Evolutionary conservation across 441 rosid genomes (phyloP).

Genomic region (Gossypium davidsonii): DNA sequence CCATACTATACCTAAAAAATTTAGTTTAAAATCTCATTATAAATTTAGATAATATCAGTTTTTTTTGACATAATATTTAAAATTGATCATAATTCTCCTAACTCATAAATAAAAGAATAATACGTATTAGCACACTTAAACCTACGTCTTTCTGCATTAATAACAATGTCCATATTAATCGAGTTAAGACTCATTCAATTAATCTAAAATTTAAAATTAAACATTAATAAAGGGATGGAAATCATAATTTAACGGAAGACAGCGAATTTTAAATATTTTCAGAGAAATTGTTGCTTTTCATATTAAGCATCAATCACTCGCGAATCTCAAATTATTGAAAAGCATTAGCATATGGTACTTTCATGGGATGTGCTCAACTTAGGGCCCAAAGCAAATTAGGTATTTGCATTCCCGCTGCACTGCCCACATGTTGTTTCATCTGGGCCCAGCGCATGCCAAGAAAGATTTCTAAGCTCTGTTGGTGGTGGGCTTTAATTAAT

Average conservation of each 20-base stretch:
- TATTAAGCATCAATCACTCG: background rate
- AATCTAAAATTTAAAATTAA: too few species aligned
- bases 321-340: background rate
- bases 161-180: accelerated
- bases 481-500: background rate
- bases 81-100: too few species aligned
- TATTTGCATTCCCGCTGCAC: background rate
- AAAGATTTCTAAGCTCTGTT: background rate
- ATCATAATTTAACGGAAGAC: too few species aligned
- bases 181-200: too few species aligned
- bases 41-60: too few species aligned
- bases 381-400: background rate
- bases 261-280: background rate
- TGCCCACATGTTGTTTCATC: background rate
- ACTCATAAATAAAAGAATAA: too few species aligned
- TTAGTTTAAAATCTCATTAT: too few species aligned
- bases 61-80: too few species aligned
- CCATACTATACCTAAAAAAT: too few species aligned
- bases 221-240: too few species aligned
- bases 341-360: background rate
- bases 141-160: accelerated
- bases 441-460: background rate
- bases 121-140: too few species aligned
- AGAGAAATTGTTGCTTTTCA: background rate
- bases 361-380: background rate